A percentile compares a stretch with the other conserved stretches of the same genome.
These are phyloP conservation scores for Oryza longistaminata DNA, from an alignment of 176 grass and related monocot species.

Conservation along the genomic window DNA sequence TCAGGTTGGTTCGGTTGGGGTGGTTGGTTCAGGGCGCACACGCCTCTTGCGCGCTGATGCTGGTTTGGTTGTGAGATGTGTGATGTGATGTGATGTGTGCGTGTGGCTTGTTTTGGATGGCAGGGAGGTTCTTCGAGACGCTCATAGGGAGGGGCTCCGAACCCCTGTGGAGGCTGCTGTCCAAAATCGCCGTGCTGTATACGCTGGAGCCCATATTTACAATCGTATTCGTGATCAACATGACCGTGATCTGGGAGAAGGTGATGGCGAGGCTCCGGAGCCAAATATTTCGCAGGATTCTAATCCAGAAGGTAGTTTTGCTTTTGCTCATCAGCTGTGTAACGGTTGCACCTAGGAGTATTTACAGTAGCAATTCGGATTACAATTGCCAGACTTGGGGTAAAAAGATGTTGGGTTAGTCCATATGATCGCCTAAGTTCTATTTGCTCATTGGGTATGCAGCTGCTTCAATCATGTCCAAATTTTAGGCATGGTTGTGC, in stretches of 20 bases:
- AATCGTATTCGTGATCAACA: slow-evolving; percentile 74
- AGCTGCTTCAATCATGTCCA: neutral
- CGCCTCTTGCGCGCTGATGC: neutral
- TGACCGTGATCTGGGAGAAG: slow-evolving; percentile 90
- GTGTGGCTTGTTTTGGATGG: neutral
- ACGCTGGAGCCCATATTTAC: slow-evolving; percentile 86
- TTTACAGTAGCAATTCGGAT: too few relatives aligned
- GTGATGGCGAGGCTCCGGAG: slow-evolving; percentile 77
- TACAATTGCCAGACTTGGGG: neutral
- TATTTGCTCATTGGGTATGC: neutral
- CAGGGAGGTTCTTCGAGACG: slow-evolving; percentile 95
- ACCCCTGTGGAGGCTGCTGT: slow-evolving; percentile 65
- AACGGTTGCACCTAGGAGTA: neutral
- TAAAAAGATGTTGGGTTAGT: neutral
- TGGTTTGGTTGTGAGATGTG: slow-evolving; percentile 22
- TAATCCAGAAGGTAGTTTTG: slow-evolving; percentile 80
- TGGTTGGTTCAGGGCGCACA: too few relatives aligned
- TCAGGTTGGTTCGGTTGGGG: slow-evolving; percentile 45
- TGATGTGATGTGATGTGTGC: neutral
- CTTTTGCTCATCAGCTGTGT: neutral
- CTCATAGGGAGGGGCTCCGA: slow-evolving; percentile 73
- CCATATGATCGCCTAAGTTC: neutral
- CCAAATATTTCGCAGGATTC: slow-evolving; percentile 94
- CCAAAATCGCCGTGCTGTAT: slow-evolving; percentile 75
- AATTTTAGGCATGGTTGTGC: neutral